Evolutionary conservation across 73 alveolate genomes (phyloP), one percentile per base, ranked within the genome.

Genomic region (Breviolum minutum): DNA sequence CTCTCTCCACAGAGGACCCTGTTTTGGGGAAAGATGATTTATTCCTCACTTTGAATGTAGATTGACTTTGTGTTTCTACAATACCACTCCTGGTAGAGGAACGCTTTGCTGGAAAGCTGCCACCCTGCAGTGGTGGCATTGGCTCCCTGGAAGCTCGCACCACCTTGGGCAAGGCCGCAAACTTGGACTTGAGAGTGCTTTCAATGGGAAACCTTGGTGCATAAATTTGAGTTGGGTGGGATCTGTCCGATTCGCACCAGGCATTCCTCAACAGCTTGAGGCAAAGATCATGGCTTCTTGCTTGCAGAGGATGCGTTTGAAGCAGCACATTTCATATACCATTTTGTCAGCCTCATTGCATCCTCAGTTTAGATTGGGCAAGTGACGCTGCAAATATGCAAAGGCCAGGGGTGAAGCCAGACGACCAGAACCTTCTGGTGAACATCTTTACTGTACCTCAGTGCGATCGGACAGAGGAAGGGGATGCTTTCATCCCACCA

Each of bases 401-500:
- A 14, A 86, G 94, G 94, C 61, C 96, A n/a, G 96, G 96, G 24
- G 60, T 90, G 96, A 90, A 90, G 96, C 30, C 54, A 24, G 96
- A 90, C 32, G 96, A 71, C 48, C 96, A 90, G 87, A 90, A 30
- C 73, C 87, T 90, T 27, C 29, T 90, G 63, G 27, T 90, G 96
- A 90, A 71, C 96, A 69, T 90, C 96, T 90, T 90, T 32, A 74
- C 84, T 30, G 96, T 90, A 62, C 96, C 96, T 48, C 96, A 90
- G 96, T 90, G 96, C 68, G 96, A 90, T 54, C 96, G 96, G 63
- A 54, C 73, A 30, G 87, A 90, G 83, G 96, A 90, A 63, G 96
- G 87, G 16, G 96, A 90, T n/a, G 87, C 87, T 87, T 90, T 90
- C 87, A 90, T 74, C 63, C 96, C 96, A 6, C 96, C 96, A 7